A percentile compares a stretch with the other conserved stretches of the same genome.
phyloP scores from a whole-genome alignment of 1,139 yeast species.

The Barnettozyma hawaiiensis region DNA sequence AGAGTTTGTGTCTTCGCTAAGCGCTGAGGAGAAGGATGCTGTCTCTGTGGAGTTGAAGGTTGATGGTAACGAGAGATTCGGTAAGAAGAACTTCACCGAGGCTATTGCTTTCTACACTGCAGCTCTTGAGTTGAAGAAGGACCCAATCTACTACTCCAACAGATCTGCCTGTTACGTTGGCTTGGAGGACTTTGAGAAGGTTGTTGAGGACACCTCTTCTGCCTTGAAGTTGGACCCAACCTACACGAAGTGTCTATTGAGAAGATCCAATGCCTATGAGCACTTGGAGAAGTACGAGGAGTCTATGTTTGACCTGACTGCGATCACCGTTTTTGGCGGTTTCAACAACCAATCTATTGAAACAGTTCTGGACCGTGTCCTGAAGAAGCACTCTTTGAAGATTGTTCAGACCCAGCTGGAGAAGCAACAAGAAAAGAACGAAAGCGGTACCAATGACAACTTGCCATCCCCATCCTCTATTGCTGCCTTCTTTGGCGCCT shows the following conservation, averaged over 20 bases:
- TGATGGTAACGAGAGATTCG: slow-evolving; percentile 81
- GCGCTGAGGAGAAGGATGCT: slow-evolving; percentile 52
- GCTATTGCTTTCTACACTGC: slow-evolving; percentile 76
- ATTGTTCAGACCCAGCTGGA: slow-evolving; percentile 40
- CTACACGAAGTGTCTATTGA: slow-evolving; percentile 79
- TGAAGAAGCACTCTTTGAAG: slow-evolving; percentile 68
- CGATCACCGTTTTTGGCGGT: slow-evolving; percentile 70
- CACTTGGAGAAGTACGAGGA: slow-evolving; percentile 70
- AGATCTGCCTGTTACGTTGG: slow-evolving; percentile 94
- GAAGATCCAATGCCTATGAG: slow-evolving; percentile 86
- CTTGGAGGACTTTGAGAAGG: slow-evolving; percentile 70
- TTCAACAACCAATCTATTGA: slow-evolving; percentile 76
- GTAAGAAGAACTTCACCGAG: slow-evolving; percentile 56
- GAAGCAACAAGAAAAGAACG: slow-evolving; percentile 46
- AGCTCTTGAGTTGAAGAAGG: slow-evolving; percentile 70
- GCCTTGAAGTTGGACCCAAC: slow-evolving; percentile 86
- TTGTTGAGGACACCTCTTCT: slow-evolving; percentile 77
- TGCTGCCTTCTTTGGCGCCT: slow-evolving; percentile 76
- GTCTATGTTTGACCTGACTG: slow-evolving; percentile 89
- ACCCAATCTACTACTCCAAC: slow-evolving; percentile 88
- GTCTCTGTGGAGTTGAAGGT: slow-evolving; percentile 79
- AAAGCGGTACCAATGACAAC: slow-evolving; percentile 32
- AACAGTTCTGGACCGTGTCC: slow-evolving; percentile 78
- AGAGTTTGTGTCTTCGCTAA: slow-evolving; percentile 41
- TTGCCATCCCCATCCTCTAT: slow-evolving; percentile 86